Conservation (phyloP, 805 yeast species). For the Kockiozyma suomiensis region DNA sequence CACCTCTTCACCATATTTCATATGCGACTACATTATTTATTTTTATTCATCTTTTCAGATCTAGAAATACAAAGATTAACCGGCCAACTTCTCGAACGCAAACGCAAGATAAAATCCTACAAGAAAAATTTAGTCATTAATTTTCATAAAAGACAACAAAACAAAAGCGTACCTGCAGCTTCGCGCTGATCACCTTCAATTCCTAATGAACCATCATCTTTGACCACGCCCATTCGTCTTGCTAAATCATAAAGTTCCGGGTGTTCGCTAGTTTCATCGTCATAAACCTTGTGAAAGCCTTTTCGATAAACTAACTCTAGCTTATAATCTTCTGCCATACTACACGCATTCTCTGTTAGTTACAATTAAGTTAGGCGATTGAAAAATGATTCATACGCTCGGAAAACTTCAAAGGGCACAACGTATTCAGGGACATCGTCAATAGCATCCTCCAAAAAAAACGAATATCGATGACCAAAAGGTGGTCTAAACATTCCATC, state of each 20-base stretch:
- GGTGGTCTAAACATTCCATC: slow-evolving; percentile 74
- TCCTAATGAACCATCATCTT: slow-evolving; percentile 80
- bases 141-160: slow-evolving; percentile 62
- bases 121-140: slow-evolving; percentile 35
- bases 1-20: too few relatives aligned
- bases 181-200: slow-evolving; percentile 89
- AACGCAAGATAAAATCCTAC: slow-evolving; percentile 32
- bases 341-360: neutral
- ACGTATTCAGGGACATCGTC: slow-evolving; percentile 96
- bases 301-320: slow-evolving; percentile 69
- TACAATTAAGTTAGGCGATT: too few relatives aligned
- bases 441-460: slow-evolving; percentile 86
- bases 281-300: slow-evolving; percentile 80
- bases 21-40: too few relatives aligned
- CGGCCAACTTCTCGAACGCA: slow-evolving; percentile 33
- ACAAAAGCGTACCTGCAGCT: slow-evolving; percentile 81
- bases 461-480: slow-evolving; percentile 81
- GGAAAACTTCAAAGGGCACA: slow-evolving; percentile 87
- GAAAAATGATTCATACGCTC: slow-evolving; percentile 45
- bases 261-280: slow-evolving; percentile 69
- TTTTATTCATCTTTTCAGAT: too few relatives aligned
- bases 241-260: slow-evolving; percentile 40
- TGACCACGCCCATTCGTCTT: slow-evolving; percentile 51
- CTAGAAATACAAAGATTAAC: slow-evolving; percentile 1
- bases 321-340: slow-evolving; percentile 81